A percentile compares a stretch with the other conserved stretches of the same genome.
phyloP scores from a whole-genome alignment of 2,329 filamentous ascomycete genomes.

The Botrytis pseudocinerea region DNA sequence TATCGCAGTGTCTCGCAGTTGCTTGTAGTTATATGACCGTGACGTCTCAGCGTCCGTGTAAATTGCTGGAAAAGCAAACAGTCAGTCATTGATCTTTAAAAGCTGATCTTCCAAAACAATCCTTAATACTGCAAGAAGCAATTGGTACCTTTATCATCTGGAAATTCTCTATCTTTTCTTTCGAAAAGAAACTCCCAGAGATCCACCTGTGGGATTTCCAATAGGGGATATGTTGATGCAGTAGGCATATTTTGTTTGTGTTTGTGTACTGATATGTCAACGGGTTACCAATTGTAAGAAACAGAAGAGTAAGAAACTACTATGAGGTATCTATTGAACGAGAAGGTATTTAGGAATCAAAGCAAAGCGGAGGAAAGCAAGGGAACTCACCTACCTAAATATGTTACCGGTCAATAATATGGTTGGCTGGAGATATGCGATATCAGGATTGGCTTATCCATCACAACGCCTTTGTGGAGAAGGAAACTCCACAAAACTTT shows the following conservation, averaged over 20 bases:
- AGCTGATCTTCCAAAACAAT: neutral
- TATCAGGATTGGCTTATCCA: neutral
- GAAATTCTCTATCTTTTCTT: slow-evolving; percentile 61
- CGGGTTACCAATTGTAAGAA: neutral
- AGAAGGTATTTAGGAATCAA: neutral
- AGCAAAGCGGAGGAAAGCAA: neutral
- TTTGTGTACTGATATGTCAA: neutral
- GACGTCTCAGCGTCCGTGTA: slow-evolving; percentile 73
- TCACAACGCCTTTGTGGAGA: neutral
- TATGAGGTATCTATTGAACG: neutral
- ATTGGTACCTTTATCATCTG: slow-evolving; percentile 69
- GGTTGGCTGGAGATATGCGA: slow-evolving; percentile 2
- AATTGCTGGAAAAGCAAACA: slow-evolving; percentile 58
- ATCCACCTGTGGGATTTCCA: slow-evolving; percentile 73
- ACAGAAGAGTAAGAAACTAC: neutral
- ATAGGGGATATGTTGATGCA: slow-evolving; percentile 32
- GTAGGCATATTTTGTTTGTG: slow-evolving; percentile 34
- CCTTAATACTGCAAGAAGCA: slow-evolving; percentile 46
- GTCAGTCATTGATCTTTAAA: neutral
- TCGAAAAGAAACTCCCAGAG: slow-evolving; percentile 80
- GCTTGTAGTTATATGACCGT: slow-evolving; percentile 66
- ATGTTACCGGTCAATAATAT: neutral
- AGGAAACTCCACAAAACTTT: neutral
- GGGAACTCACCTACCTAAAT: neutral
- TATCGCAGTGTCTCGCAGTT: slow-evolving; percentile 64